A percentile compares a stretch with the other conserved stretches of the same genome.
Conservation (phyloP, 2,329 filamentous ascomycete species). For the Ophidiomyces ophidiicola region DNA sequence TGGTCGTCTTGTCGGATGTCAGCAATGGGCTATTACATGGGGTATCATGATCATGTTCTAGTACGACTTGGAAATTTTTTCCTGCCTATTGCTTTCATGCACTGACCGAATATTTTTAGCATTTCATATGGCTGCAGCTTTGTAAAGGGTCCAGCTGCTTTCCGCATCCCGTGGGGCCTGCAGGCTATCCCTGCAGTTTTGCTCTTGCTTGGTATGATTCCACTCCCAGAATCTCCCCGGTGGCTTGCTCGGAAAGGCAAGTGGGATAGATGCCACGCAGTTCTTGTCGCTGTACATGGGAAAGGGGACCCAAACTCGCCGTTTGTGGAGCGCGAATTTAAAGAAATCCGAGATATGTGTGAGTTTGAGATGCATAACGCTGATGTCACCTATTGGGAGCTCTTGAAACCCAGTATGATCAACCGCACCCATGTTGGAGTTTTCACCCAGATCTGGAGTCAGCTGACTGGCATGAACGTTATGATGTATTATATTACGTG, state of each 20-base stretch:
- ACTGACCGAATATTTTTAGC: constrained; percentile 15
- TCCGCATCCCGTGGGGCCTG: constrained; percentile 53
- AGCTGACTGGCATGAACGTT: constrained; percentile 65
- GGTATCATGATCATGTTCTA: constrained; percentile 49
- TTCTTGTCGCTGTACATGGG: constrained; percentile 48
- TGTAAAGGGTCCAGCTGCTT: constrained; percentile 43
- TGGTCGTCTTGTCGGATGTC: constrained; percentile 31
- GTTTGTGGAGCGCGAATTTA: constrained; percentile 55
- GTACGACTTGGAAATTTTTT: constrained; percentile 23
- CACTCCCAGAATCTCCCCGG: constrained; percentile 46
- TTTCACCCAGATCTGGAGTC: constrained; percentile 64
- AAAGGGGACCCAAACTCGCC: constrained; percentile 52
- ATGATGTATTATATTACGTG: constrained; percentile 58
- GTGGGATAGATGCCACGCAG: constrained; percentile 40
- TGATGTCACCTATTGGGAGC: constrained; percentile 58
- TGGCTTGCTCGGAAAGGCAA: constrained; percentile 53
- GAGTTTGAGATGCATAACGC: constrained; percentile 60
- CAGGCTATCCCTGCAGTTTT: constrained; percentile 51
- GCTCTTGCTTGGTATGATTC: constrained; percentile 44
- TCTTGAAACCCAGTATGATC: constrained; percentile 62
- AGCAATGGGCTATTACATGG: constrained; percentile 35
- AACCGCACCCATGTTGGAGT: constrained; percentile 60
- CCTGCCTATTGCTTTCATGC: background rate
- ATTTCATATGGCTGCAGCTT: constrained; percentile 51
- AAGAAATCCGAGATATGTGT: constrained; percentile 60